Evolutionary conservation across 768 basidiomycete genomes (phyloP).

Genomic region (Serendipita indica): DNA sequence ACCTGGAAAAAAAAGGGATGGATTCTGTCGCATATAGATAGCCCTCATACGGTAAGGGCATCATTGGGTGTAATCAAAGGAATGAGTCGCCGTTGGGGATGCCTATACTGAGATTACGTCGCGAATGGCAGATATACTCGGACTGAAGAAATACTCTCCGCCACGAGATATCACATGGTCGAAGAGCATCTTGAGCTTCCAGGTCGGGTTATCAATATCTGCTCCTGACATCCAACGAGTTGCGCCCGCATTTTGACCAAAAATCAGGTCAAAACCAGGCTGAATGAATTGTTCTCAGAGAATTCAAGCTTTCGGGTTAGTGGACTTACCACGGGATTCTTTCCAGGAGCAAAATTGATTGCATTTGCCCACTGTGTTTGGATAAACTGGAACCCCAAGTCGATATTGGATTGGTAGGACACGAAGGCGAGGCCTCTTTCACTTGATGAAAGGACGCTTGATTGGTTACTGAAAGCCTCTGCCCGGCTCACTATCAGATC

Average conservation of each 20-base stretch:
- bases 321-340: not conserved
- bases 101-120: constrained; percentile 8
- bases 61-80: too few relatives aligned
- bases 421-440: constrained; percentile 16
- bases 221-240: not conserved
- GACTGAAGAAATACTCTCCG: constrained; percentile 41
- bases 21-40: too few relatives aligned
- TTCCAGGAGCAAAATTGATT: not conserved
- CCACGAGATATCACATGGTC: constrained; percentile 32
- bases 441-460: constrained; percentile 17
- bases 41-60: too few relatives aligned
- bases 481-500: not conserved
- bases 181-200: constrained; percentile 13
- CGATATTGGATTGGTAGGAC: constrained; percentile 8
- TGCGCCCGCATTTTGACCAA: not conserved
- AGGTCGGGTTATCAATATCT: not conserved
- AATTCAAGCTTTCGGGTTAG: not conserved
- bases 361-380: not conserved
- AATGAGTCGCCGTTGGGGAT: too few relatives aligned
- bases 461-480: not conserved
- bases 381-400: constrained; percentile 7
- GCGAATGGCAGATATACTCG: constrained; percentile 31
- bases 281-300: not conserved
- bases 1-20: too few relatives aligned
- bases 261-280: not conserved